phyloP scores from a whole-genome alignment of 768 basidiomycete genomes.

The Sporobolomyces phaffii region DNA sequence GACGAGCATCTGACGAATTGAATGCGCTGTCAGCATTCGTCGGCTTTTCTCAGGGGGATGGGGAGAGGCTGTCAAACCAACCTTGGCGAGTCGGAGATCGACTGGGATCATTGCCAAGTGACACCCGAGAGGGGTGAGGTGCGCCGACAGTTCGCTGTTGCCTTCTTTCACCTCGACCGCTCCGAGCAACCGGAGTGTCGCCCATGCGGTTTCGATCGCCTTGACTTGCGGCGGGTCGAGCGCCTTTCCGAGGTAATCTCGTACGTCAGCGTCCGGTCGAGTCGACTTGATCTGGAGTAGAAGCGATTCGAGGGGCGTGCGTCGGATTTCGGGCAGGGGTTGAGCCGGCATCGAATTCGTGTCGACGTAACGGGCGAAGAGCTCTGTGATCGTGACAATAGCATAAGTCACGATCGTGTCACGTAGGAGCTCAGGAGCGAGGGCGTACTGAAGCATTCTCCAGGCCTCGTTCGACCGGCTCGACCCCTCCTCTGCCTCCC shows the following conservation, averaged over 20 bases:
- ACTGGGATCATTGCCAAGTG: constrained; percentile 80
- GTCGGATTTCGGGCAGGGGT: constrained; percentile 78
- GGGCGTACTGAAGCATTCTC: constrained; percentile 71
- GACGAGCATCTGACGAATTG: constrained; percentile 73
- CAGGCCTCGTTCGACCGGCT: constrained; percentile 76
- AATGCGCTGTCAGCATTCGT: no score
- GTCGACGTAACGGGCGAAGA: constrained; percentile 72
- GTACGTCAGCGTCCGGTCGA: constrained; percentile 69
- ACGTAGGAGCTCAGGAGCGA: no score
- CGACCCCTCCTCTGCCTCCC: constrained; percentile 79
- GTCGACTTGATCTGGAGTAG: constrained; percentile 75
- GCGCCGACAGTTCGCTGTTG: constrained; percentile 43
- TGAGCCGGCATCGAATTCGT: constrained; percentile 59
- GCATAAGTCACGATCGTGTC: no score
- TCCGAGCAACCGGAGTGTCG: constrained; percentile 66
- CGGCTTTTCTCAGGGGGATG: no score
- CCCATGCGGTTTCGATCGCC: constrained; percentile 72
- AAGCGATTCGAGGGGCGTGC: constrained; percentile 77
- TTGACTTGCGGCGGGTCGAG: constrained; percentile 73
- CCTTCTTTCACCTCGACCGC: constrained; percentile 60
- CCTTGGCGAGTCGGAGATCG: constrained; percentile 81
- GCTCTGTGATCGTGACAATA: constrained; percentile 45
- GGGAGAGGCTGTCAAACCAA: no score
- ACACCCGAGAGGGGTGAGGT: constrained; percentile 71
- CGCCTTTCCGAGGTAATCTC: constrained; percentile 65